These are phyloP conservation scores for Penicillium diatomitis DNA, from an alignment of 495 filamentous ascomycete genomes.

Conservation along the genomic window DNA sequence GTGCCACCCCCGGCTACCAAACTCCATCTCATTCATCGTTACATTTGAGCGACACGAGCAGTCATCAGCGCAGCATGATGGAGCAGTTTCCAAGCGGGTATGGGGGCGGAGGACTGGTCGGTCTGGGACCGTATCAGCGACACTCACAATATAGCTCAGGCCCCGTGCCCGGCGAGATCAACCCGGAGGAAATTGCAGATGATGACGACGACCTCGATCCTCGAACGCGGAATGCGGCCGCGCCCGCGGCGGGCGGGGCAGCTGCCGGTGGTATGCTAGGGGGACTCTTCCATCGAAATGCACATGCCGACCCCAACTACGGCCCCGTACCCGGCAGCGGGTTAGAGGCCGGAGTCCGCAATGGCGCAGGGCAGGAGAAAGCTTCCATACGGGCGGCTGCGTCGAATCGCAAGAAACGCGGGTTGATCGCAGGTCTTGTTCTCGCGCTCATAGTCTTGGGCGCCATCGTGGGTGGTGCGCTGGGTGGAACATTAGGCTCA, in stretches of 20 bases:
- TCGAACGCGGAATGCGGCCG: constrained; percentile 27
- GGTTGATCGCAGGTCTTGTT: constrained; percentile 58
- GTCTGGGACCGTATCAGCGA: constrained; percentile 46
- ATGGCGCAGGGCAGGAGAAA: constrained; percentile 3
- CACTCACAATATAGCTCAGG: constrained; percentile 50
- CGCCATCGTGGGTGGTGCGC: constrained; percentile 67
- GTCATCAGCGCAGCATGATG: constrained; percentile 23
- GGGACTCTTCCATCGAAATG: constrained; percentile 29
- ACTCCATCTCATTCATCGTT: constrained; percentile 26
- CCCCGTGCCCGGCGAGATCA: constrained; percentile 46
- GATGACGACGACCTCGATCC: constrained; percentile 68
- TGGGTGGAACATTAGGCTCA: constrained; percentile 59
- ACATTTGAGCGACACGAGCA: constrained; percentile 14
- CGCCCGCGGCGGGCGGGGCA: constrained; percentile 44
- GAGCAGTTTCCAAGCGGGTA: constrained; percentile 25
- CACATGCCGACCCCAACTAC: constrained; percentile 36
- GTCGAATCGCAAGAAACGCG: constrained; percentile 56
- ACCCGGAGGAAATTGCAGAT: constrained; percentile 73
- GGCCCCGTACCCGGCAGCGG: constrained; percentile 43
- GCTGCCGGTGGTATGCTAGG: constrained; percentile 44
- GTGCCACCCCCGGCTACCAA: constrained; percentile 28
- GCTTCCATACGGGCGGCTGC: constrained; percentile 19
- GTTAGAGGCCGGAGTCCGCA: constrained; percentile 12
- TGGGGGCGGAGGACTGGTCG: constrained; percentile 28
- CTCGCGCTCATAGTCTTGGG: constrained; percentile 54